A percentile compares a stretch with the other conserved stretches of the same genome.
These are phyloP conservation scores for Cladophialophora chaetospira DNA, from an alignment of 2,329 filamentous ascomycete genomes.

Conservation along the genomic window DNA sequence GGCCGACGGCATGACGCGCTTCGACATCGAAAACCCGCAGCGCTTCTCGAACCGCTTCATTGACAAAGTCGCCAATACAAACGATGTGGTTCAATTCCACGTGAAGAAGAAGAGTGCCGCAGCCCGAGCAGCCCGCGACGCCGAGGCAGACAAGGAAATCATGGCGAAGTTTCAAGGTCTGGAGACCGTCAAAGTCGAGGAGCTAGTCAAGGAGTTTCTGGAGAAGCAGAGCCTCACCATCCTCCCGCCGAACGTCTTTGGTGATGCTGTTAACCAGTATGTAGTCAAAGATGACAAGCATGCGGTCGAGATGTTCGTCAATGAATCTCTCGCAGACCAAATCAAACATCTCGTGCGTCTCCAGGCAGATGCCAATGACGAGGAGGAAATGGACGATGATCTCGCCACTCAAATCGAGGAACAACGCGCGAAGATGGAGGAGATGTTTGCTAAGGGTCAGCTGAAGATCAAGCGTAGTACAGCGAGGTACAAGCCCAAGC, in stretches of 20 bases:
- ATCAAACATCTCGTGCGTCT: constrained; percentile 69
- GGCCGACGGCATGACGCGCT: constrained; percentile 74
- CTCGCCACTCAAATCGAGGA: constrained; percentile 73
- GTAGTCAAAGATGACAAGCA: constrained; percentile 95
- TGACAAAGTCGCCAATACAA: constrained; percentile 87
- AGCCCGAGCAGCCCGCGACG: constrained; percentile 51
- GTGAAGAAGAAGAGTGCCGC: constrained; percentile 72
- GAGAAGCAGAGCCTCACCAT: constrained; percentile 87
- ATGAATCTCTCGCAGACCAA: constrained; percentile 69
- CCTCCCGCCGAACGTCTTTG: constrained; percentile 86
- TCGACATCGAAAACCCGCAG: constrained; percentile 92
- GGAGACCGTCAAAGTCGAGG: constrained; percentile 83
- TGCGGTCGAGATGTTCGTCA: constrained; percentile 80
- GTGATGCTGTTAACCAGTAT: constrained; percentile 88
- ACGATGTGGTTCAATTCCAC: constrained; percentile 91
- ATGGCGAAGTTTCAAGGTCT: constrained; percentile 62
- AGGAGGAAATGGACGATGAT: constrained; percentile 67
- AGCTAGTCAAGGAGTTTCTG: constrained; percentile 84
- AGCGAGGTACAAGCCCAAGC: constrained; percentile 71
- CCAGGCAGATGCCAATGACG: constrained; percentile 66
- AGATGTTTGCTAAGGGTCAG: constrained; percentile 67
- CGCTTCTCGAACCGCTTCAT: constrained; percentile 92
- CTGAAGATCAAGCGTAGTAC: constrained; percentile 55
- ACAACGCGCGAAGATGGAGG: constrained; percentile 69
- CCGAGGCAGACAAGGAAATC: constrained; percentile 65